Percentiles rank a stretch among this genome's conserved stretches.
These are phyloP conservation scores for Chaetomiaceae sp. DNA, from an alignment of 2,329 filamentous ascomycete species.

Conservation along the genomic window DNA sequence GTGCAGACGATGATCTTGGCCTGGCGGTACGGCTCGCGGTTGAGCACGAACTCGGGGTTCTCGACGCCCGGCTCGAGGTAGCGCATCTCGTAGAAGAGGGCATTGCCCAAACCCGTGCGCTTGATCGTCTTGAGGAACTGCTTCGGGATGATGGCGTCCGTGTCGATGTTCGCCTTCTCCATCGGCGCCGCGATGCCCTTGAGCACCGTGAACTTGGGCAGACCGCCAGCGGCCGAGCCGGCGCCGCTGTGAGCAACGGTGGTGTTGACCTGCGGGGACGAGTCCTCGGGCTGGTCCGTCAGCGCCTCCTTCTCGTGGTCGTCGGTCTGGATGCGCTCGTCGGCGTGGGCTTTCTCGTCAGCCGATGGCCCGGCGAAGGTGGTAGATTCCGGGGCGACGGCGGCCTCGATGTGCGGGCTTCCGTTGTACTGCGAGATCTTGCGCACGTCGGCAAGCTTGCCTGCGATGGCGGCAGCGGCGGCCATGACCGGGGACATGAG, in stretches of 20 bases:
- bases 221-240: slow-evolving; percentile 48
- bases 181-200: slow-evolving; percentile 86
- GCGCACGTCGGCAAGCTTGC: slow-evolving; percentile 88
- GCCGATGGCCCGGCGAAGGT: background rate
- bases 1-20: slow-evolving; percentile 89
- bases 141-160: slow-evolving; percentile 98
- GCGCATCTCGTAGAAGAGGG: slow-evolving; percentile 81
- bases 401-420: slow-evolving; percentile 57
- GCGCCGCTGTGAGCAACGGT: slow-evolving; percentile 44
- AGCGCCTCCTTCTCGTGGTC: slow-evolving; percentile 51
- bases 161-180: slow-evolving; percentile 88
- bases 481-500: slow-evolving; percentile 98
- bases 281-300: slow-evolving; percentile 59
- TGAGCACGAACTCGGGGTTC: slow-evolving; percentile 80
- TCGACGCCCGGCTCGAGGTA: slow-evolving; percentile 70
- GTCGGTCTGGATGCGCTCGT: slow-evolving; percentile 49
- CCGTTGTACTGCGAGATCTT: slow-evolving; percentile 63
- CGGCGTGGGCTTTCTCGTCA: slow-evolving; percentile 43
- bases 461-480: slow-evolving; percentile 81
- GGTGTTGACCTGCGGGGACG: slow-evolving; percentile 60
- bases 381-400: slow-evolving; percentile 31
- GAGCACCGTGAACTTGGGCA: slow-evolving; percentile 78
- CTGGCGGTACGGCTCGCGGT: slow-evolving; percentile 78
- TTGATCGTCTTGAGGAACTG: slow-evolving; percentile 99
- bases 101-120: slow-evolving; percentile 83